Evolutionary conservation across 768 basidiomycete species (phyloP), one percentile per base, ranked within the genome.

Genomic region (Tricholoma terreum): DNA sequence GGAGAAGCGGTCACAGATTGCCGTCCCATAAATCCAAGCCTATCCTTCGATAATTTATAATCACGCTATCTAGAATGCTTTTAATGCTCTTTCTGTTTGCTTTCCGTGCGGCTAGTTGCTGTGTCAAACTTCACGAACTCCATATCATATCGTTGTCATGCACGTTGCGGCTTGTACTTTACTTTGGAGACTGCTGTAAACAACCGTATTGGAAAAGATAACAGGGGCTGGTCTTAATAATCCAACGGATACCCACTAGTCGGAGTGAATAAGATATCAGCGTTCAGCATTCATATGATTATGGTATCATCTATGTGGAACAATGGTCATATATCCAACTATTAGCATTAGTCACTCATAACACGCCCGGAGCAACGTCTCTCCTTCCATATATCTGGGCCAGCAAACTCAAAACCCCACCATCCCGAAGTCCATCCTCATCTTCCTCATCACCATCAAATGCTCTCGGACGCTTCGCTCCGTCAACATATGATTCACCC

Each of bases 361-460:
- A 78, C 17, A 79, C 75, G 45, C 80, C 75, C 5, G 76, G 72
- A 54, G 79, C 78, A 56, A 78, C 80, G 48, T 84, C 83, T 59
- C 75, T 78, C 63, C 81, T 77, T 46, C 81, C 84, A 71, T 95
- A 93, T 51, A 97, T 94, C 76, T 95, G 88, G 42, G 91, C 88
- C 64, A 97, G 68, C 60, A 97, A 67, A 19, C 90, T 92, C 59
- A 96, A 73, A 61, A 97, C 87, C 15, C 94, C 94, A 0, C 83
- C 90, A 71, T 94, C 92, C 65, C 84, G 84, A 60, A 89, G 65
- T 17, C 72, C 77, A 22, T 87, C 87, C 4, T 86, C 89, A 10
- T 85, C 85, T 45, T 87, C 79, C 14, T 84, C 74, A 9, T 81
- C 82, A 19, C 72, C 83, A 22, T 82, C 81, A 50, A 59, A 74